A percentile compares a stretch with the other conserved stretches of the same genome.
These are phyloP conservation scores for Phytophthora chlamydospora DNA, from an alignment of 352 stramenopile genomes.

Conservation along the genomic window DNA sequence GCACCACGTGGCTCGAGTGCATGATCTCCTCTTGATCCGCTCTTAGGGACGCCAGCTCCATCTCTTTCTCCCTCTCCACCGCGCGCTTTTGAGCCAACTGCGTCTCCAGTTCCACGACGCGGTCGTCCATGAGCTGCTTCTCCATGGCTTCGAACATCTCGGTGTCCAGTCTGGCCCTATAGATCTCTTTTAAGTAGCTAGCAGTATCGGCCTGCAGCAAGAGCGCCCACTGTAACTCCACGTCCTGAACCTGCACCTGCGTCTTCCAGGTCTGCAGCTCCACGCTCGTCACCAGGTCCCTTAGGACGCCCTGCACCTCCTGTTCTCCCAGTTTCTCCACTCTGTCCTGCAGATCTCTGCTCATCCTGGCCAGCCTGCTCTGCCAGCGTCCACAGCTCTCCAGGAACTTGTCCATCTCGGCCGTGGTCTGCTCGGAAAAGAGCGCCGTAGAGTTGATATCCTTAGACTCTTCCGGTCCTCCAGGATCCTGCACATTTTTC, in stretches of 20 bases:
- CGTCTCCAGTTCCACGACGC: conserved; percentile 58
- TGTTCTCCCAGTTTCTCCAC: conserved; percentile 27
- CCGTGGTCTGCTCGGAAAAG: conserved; percentile 14
- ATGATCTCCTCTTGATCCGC: conserved; percentile 37
- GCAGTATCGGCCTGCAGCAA: conserved; percentile 28
- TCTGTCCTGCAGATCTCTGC: conserved; percentile 23
- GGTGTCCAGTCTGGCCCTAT: conserved; percentile 23
- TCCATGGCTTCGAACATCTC: conserved; percentile 59
- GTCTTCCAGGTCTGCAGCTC: conserved; percentile 26
- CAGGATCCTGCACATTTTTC: conserved; percentile 20
- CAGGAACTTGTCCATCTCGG: conserved; percentile 46
- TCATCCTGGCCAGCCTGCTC: conserved; percentile 24
- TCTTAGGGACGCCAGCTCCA: conserved; percentile 40
- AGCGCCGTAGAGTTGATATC: conserved; percentile 2
- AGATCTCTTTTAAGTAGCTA: conserved; percentile 17
- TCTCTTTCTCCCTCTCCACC: conserved; percentile 50
- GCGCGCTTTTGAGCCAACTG: conserved; percentile 47
- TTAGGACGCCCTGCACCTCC: conserved; percentile 43
- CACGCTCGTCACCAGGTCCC: conserved; percentile 43
- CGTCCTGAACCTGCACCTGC: conserved; percentile 6
- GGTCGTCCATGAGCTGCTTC: conserved; percentile 53
- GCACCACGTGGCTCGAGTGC: conserved; percentile 26
- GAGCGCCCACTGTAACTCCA: conserved; percentile 22
- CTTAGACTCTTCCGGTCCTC: conserved; percentile 10
- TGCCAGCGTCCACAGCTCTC: conserved; percentile 41